Base-by-base conservation (phyloP, 768 basidiomycete genomes). In the Amyloporia xantha region DNA sequence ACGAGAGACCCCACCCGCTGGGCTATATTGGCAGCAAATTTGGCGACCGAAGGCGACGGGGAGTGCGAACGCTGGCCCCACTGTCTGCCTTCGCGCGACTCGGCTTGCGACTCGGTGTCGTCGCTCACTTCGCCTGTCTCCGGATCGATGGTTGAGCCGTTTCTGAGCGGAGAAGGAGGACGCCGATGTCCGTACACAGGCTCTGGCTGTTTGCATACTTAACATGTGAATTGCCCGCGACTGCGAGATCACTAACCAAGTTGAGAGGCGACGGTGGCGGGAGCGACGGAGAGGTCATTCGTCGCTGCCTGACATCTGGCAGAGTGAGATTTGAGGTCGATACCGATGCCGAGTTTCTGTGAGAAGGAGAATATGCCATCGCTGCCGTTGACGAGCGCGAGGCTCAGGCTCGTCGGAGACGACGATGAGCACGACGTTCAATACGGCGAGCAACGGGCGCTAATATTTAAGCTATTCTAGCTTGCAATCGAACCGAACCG, bases 1-100 rank as follows among this genome's bases (percentile, higher is more conserved):
- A 90, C 77, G 49, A 89, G 70, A 15, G 76, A 76, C 36, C 80
- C 79, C n/a, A 91, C 79, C 33, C 82, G 77, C 53, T 87, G 83
- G 5, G 85, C 86, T 49, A 91, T 74, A 64, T 74, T 84, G 13
- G 84, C 74, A 36, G 87, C 88, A 51, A 89, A 76, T 57, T 82
- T 75, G 26, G 84, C 78, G 10, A 89, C 79, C 13, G 87, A 88
- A 1, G 87, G 79, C 2, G 82, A 67, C 1, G 83, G 81, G 0
- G 83, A 84, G 11, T 78, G 77, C 0, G 84, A 77, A 35, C 71
- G 69, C 62, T 69, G 68, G 41, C 64, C 66, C 56, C 71, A 66
- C 48, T 66, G 61, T 2, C 64, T 67, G 36, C 66, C 67, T 3
- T 69, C 72, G 41, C 76, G 69, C n/a, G 70, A 73, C 41, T 77